A percentile compares a stretch with the other conserved stretches of the same genome.
These are phyloP conservation scores for Sarocladium strictum DNA, from an alignment of 2,329 filamentous ascomycete genomes.

Conservation along the genomic window DNA sequence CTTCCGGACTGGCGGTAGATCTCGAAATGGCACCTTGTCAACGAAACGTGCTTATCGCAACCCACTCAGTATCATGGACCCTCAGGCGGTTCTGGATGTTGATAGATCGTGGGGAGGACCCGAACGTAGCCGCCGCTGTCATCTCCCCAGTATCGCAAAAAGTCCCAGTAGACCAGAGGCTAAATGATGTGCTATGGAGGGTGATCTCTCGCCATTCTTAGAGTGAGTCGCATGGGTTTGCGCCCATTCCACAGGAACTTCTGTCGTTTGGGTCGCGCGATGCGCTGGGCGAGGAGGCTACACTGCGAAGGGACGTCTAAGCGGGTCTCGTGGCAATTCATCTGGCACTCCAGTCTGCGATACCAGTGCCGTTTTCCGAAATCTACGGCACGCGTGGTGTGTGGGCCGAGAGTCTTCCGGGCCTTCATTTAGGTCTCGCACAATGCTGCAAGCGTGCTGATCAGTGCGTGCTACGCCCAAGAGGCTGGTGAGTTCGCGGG, in stretches of 20 bases:
- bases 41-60: background rate
- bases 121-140: slow-evolving; percentile 3
- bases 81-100: background rate
- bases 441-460: no score
- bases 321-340: background rate
- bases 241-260: slow-evolving; percentile 5
- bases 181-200: background rate
- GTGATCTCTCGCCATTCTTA: background rate
- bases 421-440: no score
- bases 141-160: slow-evolving; percentile 1
- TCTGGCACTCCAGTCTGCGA: background rate
- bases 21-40: background rate
- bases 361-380: background rate
- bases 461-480: no score
- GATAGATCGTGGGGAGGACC: background rate
- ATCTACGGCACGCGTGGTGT: no score
- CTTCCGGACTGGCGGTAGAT: background rate
- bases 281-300: background rate
- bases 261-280: background rate
- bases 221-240: background rate
- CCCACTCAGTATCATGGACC: background rate
- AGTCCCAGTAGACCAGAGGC: background rate
- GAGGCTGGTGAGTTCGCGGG: no score
- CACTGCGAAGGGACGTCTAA: background rate
- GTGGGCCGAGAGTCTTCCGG: no score